Evolutionary conservation across 768 basidiomycete genomes (phyloP), one percentile per base, ranked within the genome.

Genomic region (Phlebiopsis gigantea): DNA sequence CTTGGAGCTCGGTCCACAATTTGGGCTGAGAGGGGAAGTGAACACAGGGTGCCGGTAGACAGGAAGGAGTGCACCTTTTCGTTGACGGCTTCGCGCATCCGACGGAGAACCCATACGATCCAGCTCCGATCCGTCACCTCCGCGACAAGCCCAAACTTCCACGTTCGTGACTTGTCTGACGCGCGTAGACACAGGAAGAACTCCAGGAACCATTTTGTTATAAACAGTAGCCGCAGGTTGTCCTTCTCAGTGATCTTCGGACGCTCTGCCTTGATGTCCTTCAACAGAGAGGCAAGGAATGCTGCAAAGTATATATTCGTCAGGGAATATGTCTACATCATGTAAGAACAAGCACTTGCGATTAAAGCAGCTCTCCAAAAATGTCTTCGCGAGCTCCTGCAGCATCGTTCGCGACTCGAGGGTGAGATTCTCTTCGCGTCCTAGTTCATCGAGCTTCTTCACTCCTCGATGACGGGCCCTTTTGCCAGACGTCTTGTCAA

Each of bases 191-290:
- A 66, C 10, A 95, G 79, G 72, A 98, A 95, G 75, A 91, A 96
- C 59, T 94, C 87, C 34, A 97, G 80, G 66, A 96, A 88, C 88
- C 96, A 98, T 57, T 91, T 88, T 4, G 88, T 82, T 42, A 97
- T 80, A 68, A 83, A 92, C 42, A 98, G 78, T 24, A 97, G 77
- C 6, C 97, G 86, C 55, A 95, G 80, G 65, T 95, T 88, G 68
- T 98, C 97, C 63, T 93, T 92, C 66, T 97, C 93, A n/a, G 87
- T 87, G 60, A 99, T 85, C 71, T 95, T 94, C 53, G 88, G 79
- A 45, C 94, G 80, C 71, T 98, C 92, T 58, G 90, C 90, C 57
- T 88, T 84, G 69, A 99, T 98, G 67, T 98, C 97, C 71, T 89
- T 95, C 59, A 98, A 75, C 30, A 98, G 75, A 2, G 83, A 83